Evolutionary conservation across 805 yeast species (phyloP), one percentile per base, ranked within the genome.

Genomic region (Metschnikowia chrysomelidarum): DNA sequence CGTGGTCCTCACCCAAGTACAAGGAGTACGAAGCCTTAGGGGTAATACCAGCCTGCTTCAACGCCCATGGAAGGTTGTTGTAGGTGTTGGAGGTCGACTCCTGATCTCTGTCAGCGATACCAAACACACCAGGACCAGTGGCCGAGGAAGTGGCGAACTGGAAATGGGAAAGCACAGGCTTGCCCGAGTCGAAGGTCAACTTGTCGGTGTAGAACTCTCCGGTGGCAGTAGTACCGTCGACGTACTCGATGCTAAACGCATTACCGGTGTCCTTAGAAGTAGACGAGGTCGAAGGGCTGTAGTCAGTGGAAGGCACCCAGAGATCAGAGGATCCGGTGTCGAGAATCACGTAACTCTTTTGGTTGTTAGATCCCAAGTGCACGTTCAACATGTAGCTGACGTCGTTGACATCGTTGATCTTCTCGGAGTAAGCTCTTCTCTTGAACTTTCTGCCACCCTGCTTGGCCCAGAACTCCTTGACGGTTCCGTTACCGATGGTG

Each of bases 1-100:
- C 39, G 18, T 60, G 48, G 17, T 22, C 19, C 3, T 61, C 57
- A 46, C 78, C 73, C 55, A 85, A 65, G 49, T 64, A 82, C 38
- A 85, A 60, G 0, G 89, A 82, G 54, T 81, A 85, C 0, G 75
- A 75, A 27, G 68, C 67, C 32, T 71, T 69, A 27, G 69, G 49
- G 37, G 78, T 82, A 26, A 74, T 47, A 0, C 88, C 89, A 34
- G 74, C 73, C 21, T 63, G 51, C 33, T 69, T 78, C 64, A 87
- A 58, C 41, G 72, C 71, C 41, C 68, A 45, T 0, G 95, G 95
- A 39, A 86, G 61, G 57, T 87, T 86, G 34, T 35, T 19, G 34
- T 35, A 29, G 12, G 24, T 8, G 23, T 15, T 19, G 9, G 12
- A 17, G 8, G 37, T 17, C 7, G 43, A 32, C 29, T 35, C 42